phyloP scores from a whole-genome alignment of 179 eudicot genomes.

The Gypsophila paniculata region DNA sequence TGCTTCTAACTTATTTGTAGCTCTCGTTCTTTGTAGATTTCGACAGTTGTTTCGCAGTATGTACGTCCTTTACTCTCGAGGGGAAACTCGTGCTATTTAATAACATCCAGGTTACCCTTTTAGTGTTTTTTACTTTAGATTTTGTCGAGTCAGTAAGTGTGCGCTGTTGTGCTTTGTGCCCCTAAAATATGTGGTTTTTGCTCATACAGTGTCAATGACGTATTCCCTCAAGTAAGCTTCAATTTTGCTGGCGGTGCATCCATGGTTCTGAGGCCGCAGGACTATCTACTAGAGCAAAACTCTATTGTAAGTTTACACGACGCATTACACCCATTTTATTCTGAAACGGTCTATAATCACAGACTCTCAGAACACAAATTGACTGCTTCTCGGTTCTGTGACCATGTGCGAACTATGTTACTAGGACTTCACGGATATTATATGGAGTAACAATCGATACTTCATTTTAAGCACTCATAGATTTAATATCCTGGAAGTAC shows the following conservation, averaged over 20 bases:
- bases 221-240: conserved; percentile 69
- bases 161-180: background rate
- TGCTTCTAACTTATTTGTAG: background rate
- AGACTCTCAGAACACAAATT: no score
- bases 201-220: conserved; percentile 49
- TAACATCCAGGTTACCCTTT: conserved; percentile 56
- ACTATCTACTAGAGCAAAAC: conserved; percentile 77
- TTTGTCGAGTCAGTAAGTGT: background rate
- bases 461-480: no score
- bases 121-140: background rate
- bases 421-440: no score
- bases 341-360: background rate
- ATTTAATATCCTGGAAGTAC: no score
- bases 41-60: conserved; percentile 50
- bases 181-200: background rate
- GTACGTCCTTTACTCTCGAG: conserved; percentile 57
- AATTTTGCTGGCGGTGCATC: conserved; percentile 81
- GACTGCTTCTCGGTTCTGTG: background rate
- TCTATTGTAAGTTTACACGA: conserved; percentile 55
- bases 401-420: background rate
- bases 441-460: no score
- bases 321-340: background rate
- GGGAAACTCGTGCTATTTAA: conserved; percentile 71
- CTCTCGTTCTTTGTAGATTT: conserved; percentile 45
- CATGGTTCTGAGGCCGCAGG: conserved; percentile 76